phyloP scores from a whole-genome alignment of 2,329 filamentous ascomycete genomes.

The Aspergillus amoenus region DNA sequence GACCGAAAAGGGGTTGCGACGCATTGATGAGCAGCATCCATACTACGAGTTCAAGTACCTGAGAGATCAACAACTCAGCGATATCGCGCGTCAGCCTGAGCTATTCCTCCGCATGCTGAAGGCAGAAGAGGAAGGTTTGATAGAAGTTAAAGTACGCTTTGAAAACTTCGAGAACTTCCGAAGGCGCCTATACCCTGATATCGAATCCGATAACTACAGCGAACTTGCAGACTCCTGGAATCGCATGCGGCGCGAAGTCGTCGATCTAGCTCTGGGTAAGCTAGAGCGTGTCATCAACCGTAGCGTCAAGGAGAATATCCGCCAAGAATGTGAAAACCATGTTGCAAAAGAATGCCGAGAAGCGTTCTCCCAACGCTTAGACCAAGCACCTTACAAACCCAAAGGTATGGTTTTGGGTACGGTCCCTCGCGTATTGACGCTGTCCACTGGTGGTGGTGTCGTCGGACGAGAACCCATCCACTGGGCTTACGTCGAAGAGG shows the following conservation, averaged over 20 bases:
- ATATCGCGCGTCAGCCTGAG: slow-evolving; percentile 80
- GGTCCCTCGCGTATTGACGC: slow-evolving; percentile 77
- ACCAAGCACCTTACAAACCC: slow-evolving; percentile 94
- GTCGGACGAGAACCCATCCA: slow-evolving; percentile 73
- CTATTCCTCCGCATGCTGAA: slow-evolving; percentile 96
- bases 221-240: slow-evolving; percentile 96
- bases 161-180: slow-evolving; percentile 75
- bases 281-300: slow-evolving; percentile 82
- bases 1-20: slow-evolving; percentile 89
- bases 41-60: slow-evolving; percentile 99
- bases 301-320: slow-evolving; percentile 90
- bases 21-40: slow-evolving; percentile 91
- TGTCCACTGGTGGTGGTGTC: slow-evolving; percentile 82
- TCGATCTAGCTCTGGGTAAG: slow-evolving; percentile 78
- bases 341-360: slow-evolving; percentile 86
- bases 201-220: slow-evolving; percentile 93
- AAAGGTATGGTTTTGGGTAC: slow-evolving; percentile 90
- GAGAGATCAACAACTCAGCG: slow-evolving; percentile 78
- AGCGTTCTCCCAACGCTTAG: slow-evolving; percentile 82
- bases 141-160: slow-evolving; percentile 80
- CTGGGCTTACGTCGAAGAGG: slow-evolving; percentile 93
- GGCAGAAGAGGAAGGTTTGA: slow-evolving; percentile 88
- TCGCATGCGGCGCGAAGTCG: slow-evolving; percentile 75
- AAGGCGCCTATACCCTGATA: slow-evolving; percentile 73
- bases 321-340: slow-evolving; percentile 90